Percentiles rank a stretch among this genome's conserved stretches.
phyloP scores from a whole-genome alignment of 169 alveolate species.

The Plasmodium vivax region DNA sequence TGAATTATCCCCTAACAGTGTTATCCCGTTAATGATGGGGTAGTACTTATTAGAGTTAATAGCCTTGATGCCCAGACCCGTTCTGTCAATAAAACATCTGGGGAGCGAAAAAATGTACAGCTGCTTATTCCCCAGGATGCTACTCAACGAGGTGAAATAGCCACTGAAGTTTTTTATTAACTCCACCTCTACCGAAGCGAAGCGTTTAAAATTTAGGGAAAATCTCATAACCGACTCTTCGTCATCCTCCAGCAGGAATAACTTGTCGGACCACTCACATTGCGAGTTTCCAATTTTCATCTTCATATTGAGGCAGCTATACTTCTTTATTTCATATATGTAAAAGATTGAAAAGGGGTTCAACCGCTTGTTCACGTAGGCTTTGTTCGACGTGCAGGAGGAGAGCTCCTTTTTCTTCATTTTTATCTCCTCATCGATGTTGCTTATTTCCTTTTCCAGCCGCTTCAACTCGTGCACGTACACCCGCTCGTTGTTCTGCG shows the following conservation, averaged over 20 bases:
- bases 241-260: conserved; percentile 62
- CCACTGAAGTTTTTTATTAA: conserved; percentile 65
- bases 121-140: conserved; percentile 75
- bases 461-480: conserved; percentile 48
- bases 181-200: conserved; percentile 73
- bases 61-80: conserved; percentile 86
- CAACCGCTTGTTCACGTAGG: conserved; percentile 70
- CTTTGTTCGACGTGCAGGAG: conserved; percentile 19
- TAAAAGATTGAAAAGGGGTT: conserved; percentile 73
- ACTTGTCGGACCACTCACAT: conserved; percentile 75
- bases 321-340: conserved; percentile 66
- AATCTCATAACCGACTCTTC: conserved; percentile 71
- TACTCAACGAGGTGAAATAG: conserved; percentile 70
- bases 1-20: conserved; percentile 76
- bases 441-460: conserved; percentile 58
- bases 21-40: conserved; percentile 83
- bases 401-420: conserved; percentile 38
- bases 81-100: conserved; percentile 88
- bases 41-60: conserved; percentile 78
- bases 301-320: conserved; percentile 51
- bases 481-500: conserved; percentile 22
- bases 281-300: conserved; percentile 74
- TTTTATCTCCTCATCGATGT: conserved; percentile 64
- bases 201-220: conserved; percentile 55
- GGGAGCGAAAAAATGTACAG: conserved; percentile 84